Conservation (phyloP, 164 flowering plant species). For the Aristolochia fimbriata region DNA sequence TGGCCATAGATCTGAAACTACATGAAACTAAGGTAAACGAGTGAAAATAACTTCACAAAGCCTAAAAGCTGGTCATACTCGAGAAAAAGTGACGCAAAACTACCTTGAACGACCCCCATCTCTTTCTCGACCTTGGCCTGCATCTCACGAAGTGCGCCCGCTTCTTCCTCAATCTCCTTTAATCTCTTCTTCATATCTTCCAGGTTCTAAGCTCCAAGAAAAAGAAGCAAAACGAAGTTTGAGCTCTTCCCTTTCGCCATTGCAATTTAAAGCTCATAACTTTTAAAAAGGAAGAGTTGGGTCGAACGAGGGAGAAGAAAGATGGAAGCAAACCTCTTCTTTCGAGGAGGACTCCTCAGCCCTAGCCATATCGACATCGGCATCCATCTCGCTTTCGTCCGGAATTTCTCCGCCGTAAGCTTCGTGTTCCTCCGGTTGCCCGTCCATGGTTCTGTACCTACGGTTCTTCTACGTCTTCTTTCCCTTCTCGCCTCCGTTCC, state of each 20-base stretch:
- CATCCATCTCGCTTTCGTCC: slow-evolving; percentile 21
- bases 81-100: not conserved
- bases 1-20: no score
- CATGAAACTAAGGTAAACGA: not conserved
- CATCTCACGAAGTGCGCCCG: slow-evolving; percentile 27
- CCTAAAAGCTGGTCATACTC: no score
- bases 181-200: slow-evolving; percentile 33
- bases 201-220: slow-evolving; percentile 13
- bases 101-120: slow-evolving; percentile 28
- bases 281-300: no score
- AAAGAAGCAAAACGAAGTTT: no score
- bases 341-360: slow-evolving; percentile 11
- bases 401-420: slow-evolving; percentile 26
- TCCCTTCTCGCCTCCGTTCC: not conserved
- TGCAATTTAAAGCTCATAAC: no score
- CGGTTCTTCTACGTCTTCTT: not conserved
- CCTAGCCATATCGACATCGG: slow-evolving; percentile 14
- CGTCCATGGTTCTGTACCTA: slow-evolving; percentile 11
- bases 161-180: slow-evolving; percentile 33
- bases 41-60: not conserved
- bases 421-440: slow-evolving; percentile 17
- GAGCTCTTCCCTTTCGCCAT: not conserved
- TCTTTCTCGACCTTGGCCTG: slow-evolving; percentile 33
- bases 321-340: not conserved
- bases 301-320: no score